Evolutionary conservation across 345 rosid genomes (phyloP), one percentile per base, ranked within the genome.

Genomic region (Gossypium rotundifolium): DNA sequence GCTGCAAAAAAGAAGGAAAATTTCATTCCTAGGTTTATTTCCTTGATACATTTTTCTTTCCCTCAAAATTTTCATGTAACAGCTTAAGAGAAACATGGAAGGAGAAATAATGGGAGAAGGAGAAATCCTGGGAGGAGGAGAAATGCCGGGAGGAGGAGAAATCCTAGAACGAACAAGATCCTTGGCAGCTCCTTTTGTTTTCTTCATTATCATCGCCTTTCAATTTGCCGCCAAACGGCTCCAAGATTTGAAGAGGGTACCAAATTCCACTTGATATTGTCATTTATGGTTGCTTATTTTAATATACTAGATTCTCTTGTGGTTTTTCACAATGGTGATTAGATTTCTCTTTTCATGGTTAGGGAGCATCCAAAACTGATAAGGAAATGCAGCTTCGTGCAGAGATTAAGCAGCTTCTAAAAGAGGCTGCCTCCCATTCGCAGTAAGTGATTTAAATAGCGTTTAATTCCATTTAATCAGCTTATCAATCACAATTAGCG

Each of bases 341-440:
- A 42, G 60, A 4, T 51, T 9, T 49, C 44, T 9, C 40, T 54
- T 68, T 10, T 23, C 71, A 23, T 78, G 45, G 45, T 38, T 80
- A 93, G 98, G 86, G 72, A 74, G 93, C 87, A 74, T 72, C 85
- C 42, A 82, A 7, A 77, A 82, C 84, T 72, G 77, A 76, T 3
- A 76, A 16, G 52, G 97, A 91, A 76, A 70, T 81, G 7, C 83
- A 88, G 82, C 65, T 90, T 73, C 88, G 88, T 16, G 80, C 77
- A 0, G 96, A 91, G 78, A 94, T 94, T 67, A 90, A 86, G 82
- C 79, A 87, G 72, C 85, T 94, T 55, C 80, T 86, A 80, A 90
- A 81, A 83, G 97, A 94, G 72, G 94, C 65, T 11, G 87, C 84
- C 89, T 40, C 89, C 61, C 76, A 82, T 71, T 86, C 96, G 33